A percentile compares a stretch with the other conserved stretches of the same genome.
Evolutionary conservation across 73 alveolate species (phyloP).

Genomic region (Uronychia setigera): DNA sequence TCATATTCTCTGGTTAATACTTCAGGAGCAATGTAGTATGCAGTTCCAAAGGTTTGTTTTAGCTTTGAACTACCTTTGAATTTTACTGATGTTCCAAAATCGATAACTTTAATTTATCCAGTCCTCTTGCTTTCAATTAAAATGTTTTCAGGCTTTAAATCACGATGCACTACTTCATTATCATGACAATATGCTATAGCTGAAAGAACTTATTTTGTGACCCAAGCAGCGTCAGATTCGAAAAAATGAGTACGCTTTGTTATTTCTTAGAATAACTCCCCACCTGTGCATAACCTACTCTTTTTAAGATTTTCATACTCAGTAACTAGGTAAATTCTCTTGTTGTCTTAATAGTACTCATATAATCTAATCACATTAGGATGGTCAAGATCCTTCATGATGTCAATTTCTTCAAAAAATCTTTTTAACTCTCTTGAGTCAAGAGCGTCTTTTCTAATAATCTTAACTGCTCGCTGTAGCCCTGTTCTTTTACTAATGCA

Average conservation of each 20-base stretch:
- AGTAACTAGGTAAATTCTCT: conserved; percentile 34
- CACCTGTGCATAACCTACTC: conserved; percentile 62
- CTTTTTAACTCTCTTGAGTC: conserved; percentile 44
- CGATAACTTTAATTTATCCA: conserved; percentile 63
- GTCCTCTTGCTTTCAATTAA: conserved; percentile 41
- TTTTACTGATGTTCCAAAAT: conserved; percentile 78
- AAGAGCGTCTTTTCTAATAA: conserved; percentile 54
- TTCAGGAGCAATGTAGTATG: conserved; percentile 83
- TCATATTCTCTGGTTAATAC: conserved; percentile 72
- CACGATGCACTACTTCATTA: conserved; percentile 74
- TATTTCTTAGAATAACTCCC: conserved; percentile 72
- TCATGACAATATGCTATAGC: conserved; percentile 74
- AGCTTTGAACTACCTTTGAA: conserved; percentile 61
- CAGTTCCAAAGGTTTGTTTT: conserved; percentile 70
- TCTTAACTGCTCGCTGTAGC: conserved; percentile 62
- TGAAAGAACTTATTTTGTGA: conserved; percentile 62
- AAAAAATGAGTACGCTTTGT: conserved; percentile 43
- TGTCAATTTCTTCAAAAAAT: conserved; percentile 74
- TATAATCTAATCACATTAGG: conserved; percentile 80
- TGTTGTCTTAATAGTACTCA: conserved; percentile 74
- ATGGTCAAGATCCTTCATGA: conserved; percentile 77
- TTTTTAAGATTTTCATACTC: neutral
- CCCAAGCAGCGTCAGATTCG: conserved; percentile 67
- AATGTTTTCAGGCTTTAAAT: conserved; percentile 79
- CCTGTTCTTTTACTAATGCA: conserved; percentile 28